Percentiles rank a stretch among this genome's conserved stretches.
Evolutionary conservation across 352 stramenopile species (phyloP).

Genomic region (Ophiocytium majus): DNA sequence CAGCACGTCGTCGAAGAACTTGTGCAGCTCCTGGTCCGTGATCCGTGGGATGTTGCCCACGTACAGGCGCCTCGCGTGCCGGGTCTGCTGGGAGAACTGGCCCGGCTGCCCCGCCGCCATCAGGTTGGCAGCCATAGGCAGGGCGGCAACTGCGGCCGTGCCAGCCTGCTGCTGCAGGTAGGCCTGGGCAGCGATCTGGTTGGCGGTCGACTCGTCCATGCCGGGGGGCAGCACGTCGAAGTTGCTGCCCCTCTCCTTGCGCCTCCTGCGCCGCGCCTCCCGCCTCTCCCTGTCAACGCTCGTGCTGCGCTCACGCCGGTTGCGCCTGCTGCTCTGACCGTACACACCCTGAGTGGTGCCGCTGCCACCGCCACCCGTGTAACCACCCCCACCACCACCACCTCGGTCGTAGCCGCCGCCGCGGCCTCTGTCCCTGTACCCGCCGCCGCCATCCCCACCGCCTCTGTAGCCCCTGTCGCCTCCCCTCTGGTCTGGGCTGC

Average conservation of each 20-base stretch:
- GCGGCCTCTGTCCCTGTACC: neutral
- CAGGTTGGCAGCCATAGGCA: conserved; percentile 6
- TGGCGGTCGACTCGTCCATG: conserved; percentile 39
- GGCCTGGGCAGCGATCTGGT: conserved; percentile 21
- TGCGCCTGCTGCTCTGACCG: conserved; percentile 23
- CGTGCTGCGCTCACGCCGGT: conserved; percentile 13
- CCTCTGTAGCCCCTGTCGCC: neutral
- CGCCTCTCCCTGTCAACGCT: conserved; percentile 28
- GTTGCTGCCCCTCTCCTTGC: conserved; percentile 35
- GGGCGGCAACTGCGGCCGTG: neutral
- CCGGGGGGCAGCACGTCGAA: conserved; percentile 41
- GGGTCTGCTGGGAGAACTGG: conserved; percentile 77
- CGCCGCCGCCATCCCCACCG: neutral
- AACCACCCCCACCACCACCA: conserved; percentile 14
- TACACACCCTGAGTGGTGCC: neutral
- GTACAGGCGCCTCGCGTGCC: conserved; percentile 92
- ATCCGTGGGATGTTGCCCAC: conserved; percentile 75
- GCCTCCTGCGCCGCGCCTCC: conserved; percentile 33
- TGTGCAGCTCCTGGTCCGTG: conserved; percentile 74
- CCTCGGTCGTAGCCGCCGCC: neutral
- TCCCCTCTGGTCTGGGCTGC: conserved; percentile 31
- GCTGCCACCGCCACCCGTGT: neutral
- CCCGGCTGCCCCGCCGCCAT: conserved; percentile 35
- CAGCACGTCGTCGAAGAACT: conserved; percentile 86
- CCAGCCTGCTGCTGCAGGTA: neutral